Evolutionary conservation across 305 asterid species (phyloP).

Genomic region (Salvia sclarea): DNA sequence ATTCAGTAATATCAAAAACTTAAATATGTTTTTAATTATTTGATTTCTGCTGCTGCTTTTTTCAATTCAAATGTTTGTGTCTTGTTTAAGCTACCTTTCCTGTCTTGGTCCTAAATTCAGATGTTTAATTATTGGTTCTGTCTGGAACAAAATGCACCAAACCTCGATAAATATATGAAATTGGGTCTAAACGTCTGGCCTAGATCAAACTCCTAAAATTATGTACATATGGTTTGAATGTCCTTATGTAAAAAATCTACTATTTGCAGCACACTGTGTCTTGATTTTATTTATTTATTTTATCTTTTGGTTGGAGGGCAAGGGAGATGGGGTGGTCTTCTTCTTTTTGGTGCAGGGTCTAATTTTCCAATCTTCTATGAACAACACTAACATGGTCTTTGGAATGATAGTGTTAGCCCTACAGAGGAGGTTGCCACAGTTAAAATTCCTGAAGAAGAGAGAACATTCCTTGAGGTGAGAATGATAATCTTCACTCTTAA

Average conservation of each 20-base stretch:
- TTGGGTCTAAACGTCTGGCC: background rate
- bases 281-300: no score
- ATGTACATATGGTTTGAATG: background rate
- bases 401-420: conserved; percentile 59
- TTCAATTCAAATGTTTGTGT: background rate
- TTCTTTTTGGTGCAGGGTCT: background rate
- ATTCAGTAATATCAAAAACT: background rate
- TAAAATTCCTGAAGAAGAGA: conserved; percentile 61
- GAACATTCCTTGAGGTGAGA: conserved; percentile 71
- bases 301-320: background rate
- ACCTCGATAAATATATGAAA: background rate
- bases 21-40: background rate
- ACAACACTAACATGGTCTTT: conserved; percentile 24
- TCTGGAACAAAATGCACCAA: background rate
- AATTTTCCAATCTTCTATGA: background rate
- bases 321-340: background rate
- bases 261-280: background rate
- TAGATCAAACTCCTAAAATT: background rate
- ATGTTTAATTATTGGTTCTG: background rate
- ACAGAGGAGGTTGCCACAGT: conserved; percentile 52
- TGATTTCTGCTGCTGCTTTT: background rate
- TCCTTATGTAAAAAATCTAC: conserved; percentile 13
- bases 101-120: background rate
- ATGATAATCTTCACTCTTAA: conserved; percentile 20
- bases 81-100: background rate